Conservation (phyloP, 2,329 filamentous ascomycete genomes). For the Phaeosphaeria sp. region DNA sequence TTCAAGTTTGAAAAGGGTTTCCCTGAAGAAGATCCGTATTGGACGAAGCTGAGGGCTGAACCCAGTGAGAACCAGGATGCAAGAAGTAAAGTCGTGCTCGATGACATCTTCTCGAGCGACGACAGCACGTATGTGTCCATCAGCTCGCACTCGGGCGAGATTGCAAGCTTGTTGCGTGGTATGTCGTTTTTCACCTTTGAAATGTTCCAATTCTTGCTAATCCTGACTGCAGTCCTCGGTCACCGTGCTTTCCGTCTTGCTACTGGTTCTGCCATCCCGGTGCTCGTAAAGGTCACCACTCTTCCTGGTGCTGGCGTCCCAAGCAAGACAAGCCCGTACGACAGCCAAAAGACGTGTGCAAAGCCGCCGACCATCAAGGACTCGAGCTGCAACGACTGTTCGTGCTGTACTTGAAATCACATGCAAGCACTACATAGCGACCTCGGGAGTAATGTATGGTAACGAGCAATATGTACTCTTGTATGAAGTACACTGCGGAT, state of each 20-base stretch:
- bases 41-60: constrained; percentile 58
- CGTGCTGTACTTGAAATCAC: constrained; percentile 33
- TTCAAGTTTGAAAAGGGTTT: constrained; percentile 68
- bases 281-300: constrained; percentile 67
- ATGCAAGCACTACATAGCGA: neutral
- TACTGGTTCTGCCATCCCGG: constrained; percentile 73
- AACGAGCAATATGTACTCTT: neutral
- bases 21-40: constrained; percentile 63
- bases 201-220: constrained; percentile 10
- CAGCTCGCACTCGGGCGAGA: constrained; percentile 66
- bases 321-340: constrained; percentile 38
- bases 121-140: constrained; percentile 58
- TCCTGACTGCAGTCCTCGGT: constrained; percentile 54
- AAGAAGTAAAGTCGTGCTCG: constrained; percentile 54
- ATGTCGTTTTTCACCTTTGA: no score
- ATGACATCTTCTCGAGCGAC: constrained; percentile 61
- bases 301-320: constrained; percentile 39
- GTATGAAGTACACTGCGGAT: neutral
- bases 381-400: constrained; percentile 45
- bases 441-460: neutral
- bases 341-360: constrained; percentile 35
- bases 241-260: constrained; percentile 67
- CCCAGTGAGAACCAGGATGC: constrained; percentile 58
- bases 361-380: constrained; percentile 35
- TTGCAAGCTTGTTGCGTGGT: constrained; percentile 59